Evolutionary conservation across 2,329 filamentous ascomycete species (phyloP).

Genomic region (Rhexocercosporidium sp.): DNA sequence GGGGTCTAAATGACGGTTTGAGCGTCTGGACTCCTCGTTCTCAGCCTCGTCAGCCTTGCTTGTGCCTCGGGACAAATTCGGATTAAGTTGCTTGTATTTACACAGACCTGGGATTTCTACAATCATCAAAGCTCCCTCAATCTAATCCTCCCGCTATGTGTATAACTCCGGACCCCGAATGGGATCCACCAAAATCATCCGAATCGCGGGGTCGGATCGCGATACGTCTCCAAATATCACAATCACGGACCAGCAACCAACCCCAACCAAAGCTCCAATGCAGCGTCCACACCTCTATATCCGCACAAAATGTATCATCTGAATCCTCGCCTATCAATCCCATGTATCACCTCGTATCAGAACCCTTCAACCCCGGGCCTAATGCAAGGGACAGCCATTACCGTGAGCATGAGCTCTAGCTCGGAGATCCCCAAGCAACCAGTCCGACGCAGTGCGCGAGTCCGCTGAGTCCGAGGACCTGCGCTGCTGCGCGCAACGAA

Average conservation of each 20-base stretch:
- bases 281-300: background rate
- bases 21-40: background rate
- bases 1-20: background rate
- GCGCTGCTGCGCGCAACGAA: too few species aligned
- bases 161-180: background rate
- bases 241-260: slow-evolving; percentile 1
- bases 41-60: slow-evolving; percentile 1
- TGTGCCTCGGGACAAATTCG: background rate
- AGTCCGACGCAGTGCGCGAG: background rate
- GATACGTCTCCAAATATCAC: background rate
- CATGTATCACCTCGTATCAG: background rate
- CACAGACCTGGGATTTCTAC: background rate
- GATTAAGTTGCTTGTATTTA: background rate
- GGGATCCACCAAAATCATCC: background rate
- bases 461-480: slow-evolving; percentile 5
- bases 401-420: background rate
- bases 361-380: background rate
- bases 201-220: slow-evolving; percentile 1
- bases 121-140: background rate
- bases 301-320: background rate
- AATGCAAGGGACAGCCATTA: background rate
- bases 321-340: background rate
- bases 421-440: slow-evolving; percentile 15
- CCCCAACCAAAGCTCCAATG: background rate
- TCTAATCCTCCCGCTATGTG: too few species aligned